A percentile compares a stretch with the other conserved stretches of the same genome.
Evolutionary conservation across 768 basidiomycete species (phyloP).

Genomic region (Naematelia encephala): DNA sequence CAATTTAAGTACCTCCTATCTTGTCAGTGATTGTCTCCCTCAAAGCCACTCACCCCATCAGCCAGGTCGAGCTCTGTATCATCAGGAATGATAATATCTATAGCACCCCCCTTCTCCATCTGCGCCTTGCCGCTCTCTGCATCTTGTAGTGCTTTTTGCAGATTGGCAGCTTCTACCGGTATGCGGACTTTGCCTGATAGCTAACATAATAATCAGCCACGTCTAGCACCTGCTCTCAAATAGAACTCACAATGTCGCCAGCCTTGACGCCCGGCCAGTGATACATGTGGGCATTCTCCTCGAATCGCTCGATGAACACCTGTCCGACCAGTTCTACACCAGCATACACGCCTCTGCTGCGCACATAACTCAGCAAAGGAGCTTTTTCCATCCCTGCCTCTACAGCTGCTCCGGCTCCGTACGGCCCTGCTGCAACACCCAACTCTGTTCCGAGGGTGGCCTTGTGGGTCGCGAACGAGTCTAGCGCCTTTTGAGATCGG

Average conservation of each 20-base stretch:
- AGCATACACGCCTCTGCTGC: constrained; percentile 47
- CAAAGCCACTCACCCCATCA: constrained; percentile 18
- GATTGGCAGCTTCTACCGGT: constrained; percentile 35
- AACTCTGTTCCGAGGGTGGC: constrained; percentile 46
- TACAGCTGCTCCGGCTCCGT: constrained; percentile 48
- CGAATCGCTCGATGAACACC: constrained; percentile 47
- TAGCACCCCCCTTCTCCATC: constrained; percentile 27
- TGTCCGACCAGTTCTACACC: constrained; percentile 51
- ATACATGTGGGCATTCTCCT: constrained; percentile 50
- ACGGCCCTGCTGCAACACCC: constrained; percentile 48
- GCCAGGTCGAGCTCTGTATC: constrained; percentile 12
- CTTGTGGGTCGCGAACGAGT: constrained; percentile 49
- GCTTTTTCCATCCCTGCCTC: constrained; percentile 48
- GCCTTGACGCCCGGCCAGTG: constrained; percentile 49
- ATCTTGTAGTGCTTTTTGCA: constrained; percentile 38
- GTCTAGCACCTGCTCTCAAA: not conserved
- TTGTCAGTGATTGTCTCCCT: constrained; percentile 9
- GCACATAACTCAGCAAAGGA: constrained; percentile 47
- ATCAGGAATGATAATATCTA: constrained; percentile 32
- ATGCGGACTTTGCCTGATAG: constrained; percentile 44
- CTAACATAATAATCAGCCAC: constrained; percentile 17
- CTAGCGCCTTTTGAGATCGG: constrained; percentile 44
- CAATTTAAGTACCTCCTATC: constrained; percentile 38
- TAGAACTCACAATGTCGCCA: constrained; percentile 44
- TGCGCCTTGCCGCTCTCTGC: constrained; percentile 46